Conservation (phyloP, 768 basidiomycete species). For the Pleurotus djamor region DNA sequence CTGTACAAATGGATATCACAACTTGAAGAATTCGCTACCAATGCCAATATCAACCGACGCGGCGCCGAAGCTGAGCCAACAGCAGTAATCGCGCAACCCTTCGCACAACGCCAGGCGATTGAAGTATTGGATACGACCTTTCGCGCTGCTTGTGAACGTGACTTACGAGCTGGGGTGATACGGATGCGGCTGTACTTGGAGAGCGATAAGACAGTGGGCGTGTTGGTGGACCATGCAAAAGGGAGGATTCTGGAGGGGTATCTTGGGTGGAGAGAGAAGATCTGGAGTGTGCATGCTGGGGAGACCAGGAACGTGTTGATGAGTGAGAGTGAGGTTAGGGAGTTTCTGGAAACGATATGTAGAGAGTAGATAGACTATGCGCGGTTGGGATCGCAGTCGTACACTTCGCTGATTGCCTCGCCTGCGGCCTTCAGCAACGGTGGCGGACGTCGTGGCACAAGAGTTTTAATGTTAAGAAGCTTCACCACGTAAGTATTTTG, state of each 20-base stretch:
- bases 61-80: slow-evolving; percentile 9
- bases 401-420: too few species aligned
- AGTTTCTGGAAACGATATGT: slow-evolving; percentile 33
- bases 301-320: slow-evolving; percentile 27
- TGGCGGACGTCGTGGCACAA: too few species aligned
- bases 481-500: too few species aligned
- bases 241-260: slow-evolving; percentile 78
- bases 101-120: slow-evolving; percentile 50
- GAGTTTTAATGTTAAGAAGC: too few species aligned
- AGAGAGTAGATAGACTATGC: slow-evolving; percentile 20
- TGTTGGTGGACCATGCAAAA: slow-evolving; percentile 75
- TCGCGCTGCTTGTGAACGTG: slow-evolving; percentile 48
- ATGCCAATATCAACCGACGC: slow-evolving; percentile 10
- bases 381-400: too few species aligned
- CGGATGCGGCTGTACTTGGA: slow-evolving; percentile 77
- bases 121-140: slow-evolving; percentile 54
- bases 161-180: slow-evolving; percentile 51
- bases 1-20: slow-evolving; percentile 64
- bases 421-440: too few species aligned
- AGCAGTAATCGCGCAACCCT: slow-evolving; percentile 36
- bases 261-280: slow-evolving; percentile 64
- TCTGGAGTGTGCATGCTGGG: slow-evolving; percentile 46
- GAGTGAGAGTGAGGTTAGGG: slow-evolving; percentile 34
- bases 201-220: slow-evolving; percentile 73
- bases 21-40: slow-evolving; percentile 24